These are phyloP conservation scores for Leccinum broughii DNA, from an alignment of 768 basidiomycete species.

Conservation along the genomic window DNA sequence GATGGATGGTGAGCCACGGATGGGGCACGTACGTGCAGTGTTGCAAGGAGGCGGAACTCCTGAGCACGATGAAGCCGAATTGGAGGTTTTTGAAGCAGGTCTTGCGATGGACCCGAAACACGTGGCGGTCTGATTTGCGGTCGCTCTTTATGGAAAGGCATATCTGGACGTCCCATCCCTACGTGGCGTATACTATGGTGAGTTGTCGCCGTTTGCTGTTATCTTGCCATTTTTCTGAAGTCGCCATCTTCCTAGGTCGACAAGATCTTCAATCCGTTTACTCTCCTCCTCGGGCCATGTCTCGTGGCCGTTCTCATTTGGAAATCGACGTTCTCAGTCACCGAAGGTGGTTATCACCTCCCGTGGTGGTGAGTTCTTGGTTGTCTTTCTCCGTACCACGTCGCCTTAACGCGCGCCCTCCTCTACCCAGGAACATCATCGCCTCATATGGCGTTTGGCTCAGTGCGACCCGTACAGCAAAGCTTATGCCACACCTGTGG, in stretches of 20 bases:
- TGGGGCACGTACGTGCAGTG: slow-evolving; percentile 94
- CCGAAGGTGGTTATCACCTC: slow-evolving; percentile 74
- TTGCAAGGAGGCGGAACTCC: slow-evolving; percentile 80
- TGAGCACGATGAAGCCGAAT: slow-evolving; percentile 95
- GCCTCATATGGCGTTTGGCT: slow-evolving; percentile 71
- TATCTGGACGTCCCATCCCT: slow-evolving; percentile 85
- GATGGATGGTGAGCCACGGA: slow-evolving; percentile 96
- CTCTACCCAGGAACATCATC: slow-evolving; percentile 59
- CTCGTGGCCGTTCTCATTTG: slow-evolving; percentile 76
- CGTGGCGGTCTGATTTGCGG: slow-evolving; percentile 88
- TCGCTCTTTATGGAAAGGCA: slow-evolving; percentile 86
- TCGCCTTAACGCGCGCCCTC: background rate
- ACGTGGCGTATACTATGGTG: slow-evolving; percentile 81
- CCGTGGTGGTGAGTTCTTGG: slow-evolving; percentile 69
- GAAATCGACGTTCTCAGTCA: slow-evolving; percentile 70
- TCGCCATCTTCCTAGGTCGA: slow-evolving; percentile 54
- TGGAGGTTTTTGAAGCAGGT: slow-evolving; percentile 97
- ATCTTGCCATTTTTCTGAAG: slow-evolving; percentile 1
- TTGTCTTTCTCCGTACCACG: background rate
- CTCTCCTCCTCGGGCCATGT: slow-evolving; percentile 79
- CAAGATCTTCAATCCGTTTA: slow-evolving; percentile 85
- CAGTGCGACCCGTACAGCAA: slow-evolving; percentile 68
- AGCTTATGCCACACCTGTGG: slow-evolving; percentile 83
- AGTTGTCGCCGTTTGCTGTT: background rate
- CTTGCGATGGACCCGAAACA: slow-evolving; percentile 90